Percentiles rank a stretch among this genome's conserved stretches.
Conservation (phyloP, 1,284 basidiomycete species). For the Ustilago lituana region DNA sequence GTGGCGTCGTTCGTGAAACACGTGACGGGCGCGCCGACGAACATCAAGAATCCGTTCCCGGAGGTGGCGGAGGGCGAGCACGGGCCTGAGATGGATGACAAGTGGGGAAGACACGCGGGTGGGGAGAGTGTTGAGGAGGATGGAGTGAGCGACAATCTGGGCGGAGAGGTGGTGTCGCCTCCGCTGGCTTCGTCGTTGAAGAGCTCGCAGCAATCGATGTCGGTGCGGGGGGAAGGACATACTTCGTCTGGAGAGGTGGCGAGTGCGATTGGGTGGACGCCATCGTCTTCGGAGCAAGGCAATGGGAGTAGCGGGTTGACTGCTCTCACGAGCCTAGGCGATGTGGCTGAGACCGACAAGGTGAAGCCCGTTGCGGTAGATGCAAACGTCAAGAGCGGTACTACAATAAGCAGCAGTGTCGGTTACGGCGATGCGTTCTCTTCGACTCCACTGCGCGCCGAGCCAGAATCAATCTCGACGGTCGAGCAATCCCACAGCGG, state of each 20-base stretch:
- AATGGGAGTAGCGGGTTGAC: background rate
- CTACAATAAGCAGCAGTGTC: background rate
- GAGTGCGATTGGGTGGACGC: background rate
- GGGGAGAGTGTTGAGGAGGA: slow-evolving; percentile 7
- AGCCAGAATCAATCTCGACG: slow-evolving; percentile 20
- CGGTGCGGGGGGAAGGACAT: background rate
- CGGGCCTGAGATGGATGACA: slow-evolving; percentile 1
- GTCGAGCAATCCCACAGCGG: slow-evolving; percentile 3
- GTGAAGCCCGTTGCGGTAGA: background rate
- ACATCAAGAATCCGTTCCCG: slow-evolving; percentile 56
- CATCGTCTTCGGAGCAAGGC: slow-evolving; percentile 3
- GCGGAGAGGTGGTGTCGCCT: slow-evolving; percentile 27
- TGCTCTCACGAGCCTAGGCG: background rate
- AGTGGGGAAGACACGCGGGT: slow-evolving; percentile 4
- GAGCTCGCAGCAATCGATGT: slow-evolving; percentile 13
- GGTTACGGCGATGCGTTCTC: no score
- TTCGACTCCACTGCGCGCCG: slow-evolving; percentile 1
- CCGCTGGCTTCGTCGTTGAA: slow-evolving; percentile 16
- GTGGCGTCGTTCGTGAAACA: slow-evolving; percentile 67
- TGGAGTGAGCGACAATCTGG: slow-evolving; percentile 26
- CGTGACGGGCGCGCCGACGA: slow-evolving; percentile 63
- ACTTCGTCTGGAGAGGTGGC: background rate
- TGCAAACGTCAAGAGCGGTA: background rate
- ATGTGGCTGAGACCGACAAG: background rate
- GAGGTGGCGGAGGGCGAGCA: slow-evolving; percentile 23